Conservation (phyloP, 495 filamentous ascomycete genomes). For the Xanthoparmelia taractica region DNA sequence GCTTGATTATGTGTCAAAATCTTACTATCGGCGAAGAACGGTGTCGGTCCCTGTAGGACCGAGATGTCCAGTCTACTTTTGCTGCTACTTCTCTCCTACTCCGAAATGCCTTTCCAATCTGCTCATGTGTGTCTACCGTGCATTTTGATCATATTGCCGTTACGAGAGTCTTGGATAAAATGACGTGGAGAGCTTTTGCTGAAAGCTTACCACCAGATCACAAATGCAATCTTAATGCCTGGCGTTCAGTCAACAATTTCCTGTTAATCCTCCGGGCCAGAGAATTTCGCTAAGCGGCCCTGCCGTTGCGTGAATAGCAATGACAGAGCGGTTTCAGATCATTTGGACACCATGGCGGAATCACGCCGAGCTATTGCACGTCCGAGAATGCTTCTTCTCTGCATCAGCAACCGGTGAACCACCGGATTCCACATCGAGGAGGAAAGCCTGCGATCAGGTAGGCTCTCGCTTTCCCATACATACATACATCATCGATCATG, state of each 20-base stretch:
- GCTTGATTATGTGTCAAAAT: too few relatives aligned
- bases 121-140: background rate
- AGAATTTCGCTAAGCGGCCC: background rate
- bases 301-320: background rate
- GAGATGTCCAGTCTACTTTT: too few relatives aligned
- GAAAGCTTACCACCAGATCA: background rate
- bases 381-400: constrained; percentile 62
- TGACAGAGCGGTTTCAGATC: constrained; percentile 42
- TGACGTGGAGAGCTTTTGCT: background rate
- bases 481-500: background rate
- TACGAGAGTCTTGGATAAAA: background rate
- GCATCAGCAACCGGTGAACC: constrained; percentile 31
- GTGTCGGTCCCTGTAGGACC: too few relatives aligned
- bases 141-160: background rate
- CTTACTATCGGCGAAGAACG: too few relatives aligned
- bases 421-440: constrained; percentile 31
- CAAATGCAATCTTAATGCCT: background rate
- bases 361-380: constrained; percentile 53
- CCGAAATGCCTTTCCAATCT: background rate
- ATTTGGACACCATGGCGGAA: constrained; percentile 74
- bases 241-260: background rate
- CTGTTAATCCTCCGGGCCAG: too few relatives aligned
- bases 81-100: too few relatives aligned
- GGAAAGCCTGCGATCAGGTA: constrained; percentile 43
- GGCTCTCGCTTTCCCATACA: constrained; percentile 9